Conservation (phyloP, 1,284 basidiomycete species). For the Inonotus hispidus region DNA sequence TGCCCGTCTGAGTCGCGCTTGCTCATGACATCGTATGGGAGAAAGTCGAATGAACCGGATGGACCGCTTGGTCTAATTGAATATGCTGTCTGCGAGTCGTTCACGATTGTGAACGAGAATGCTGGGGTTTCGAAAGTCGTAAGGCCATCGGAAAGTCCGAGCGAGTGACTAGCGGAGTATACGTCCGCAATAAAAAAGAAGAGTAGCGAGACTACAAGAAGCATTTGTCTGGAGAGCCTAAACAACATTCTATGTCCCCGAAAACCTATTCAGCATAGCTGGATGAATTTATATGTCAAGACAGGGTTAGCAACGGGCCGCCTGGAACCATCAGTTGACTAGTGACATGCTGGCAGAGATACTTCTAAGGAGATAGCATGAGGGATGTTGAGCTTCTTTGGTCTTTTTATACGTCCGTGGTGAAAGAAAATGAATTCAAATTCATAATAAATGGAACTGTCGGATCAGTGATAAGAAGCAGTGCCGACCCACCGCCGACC, state of each 20-base stretch:
- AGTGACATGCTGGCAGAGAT: neutral
- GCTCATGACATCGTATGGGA: slow-evolving; percentile 48
- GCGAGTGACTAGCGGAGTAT: slow-evolving; percentile 23
- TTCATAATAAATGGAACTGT: neutral
- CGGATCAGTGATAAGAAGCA: neutral
- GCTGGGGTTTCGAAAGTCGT: slow-evolving; percentile 39
- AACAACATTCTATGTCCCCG: neutral
- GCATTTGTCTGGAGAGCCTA: neutral
- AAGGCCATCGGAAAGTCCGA: slow-evolving; percentile 45
- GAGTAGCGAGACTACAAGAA: neutral
- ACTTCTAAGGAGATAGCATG: neutral
- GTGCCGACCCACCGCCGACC: neutral
- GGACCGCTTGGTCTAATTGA: slow-evolving; percentile 38
- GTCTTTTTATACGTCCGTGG: neutral
- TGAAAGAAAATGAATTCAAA: neutral
- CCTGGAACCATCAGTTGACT: neutral
- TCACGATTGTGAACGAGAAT: slow-evolving; percentile 45
- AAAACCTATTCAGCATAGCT: too few species aligned
- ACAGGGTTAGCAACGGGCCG: neutral
- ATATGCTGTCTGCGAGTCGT: slow-evolving; percentile 54
- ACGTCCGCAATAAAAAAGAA: neutral
- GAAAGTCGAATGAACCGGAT: slow-evolving; percentile 43
- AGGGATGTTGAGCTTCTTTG: neutral
- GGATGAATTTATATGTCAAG: neutral
- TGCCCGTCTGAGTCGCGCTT: slow-evolving; percentile 43